Evolutionary conservation across 148 eudicot genomes (phyloP), one percentile per base, ranked within the genome.

Genomic region (Vaccinium vitisidaea): DNA sequence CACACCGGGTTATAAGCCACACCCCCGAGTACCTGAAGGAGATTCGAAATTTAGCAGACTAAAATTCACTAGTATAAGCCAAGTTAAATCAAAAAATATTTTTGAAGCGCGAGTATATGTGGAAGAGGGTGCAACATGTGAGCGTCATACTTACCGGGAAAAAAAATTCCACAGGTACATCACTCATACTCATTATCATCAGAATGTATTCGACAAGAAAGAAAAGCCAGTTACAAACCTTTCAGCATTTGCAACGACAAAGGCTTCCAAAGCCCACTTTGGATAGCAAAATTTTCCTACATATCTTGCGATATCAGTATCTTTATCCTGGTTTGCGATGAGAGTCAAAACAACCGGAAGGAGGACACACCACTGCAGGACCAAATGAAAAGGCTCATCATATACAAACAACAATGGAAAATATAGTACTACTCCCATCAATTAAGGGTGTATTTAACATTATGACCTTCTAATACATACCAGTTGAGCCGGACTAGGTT

Each of bases 191-290:
- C 32, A 23, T 27, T 6, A 2, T 4, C 67, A 54, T 14, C 48
- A 75, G 27, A 58, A 61, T 48, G 36, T 30, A n/a, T n/a, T 54
- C 21, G 14, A 36, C 10, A 80, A 81, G 65, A 56, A 78, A 36
- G 30, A 82, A 32, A 84, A 79, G 32, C 43, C 65, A 43, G 25
- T 32, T 43, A 16, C 25, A 59, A 27, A 97, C 99, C 92, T 92
- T 90, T 95, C 90, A 58, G 99, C 99, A 90, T 95, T 97, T 84
- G 99, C 92, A 82, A 95, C 88, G 70, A 94, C 90, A 83, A 95
- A 97, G 65, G 98, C 99, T 83, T 97, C 98, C 79, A 97, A 81
- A 74, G 99, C 99, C 98, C 98, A 97, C 75, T 91, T 97, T 14
- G 98, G 88, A 70, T 93, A 95, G 80, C 90, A 88, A 77, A 84